Base-by-base conservation (phyloP, 176 grass and related monocot species). In the Oryza rufipogon region DNA sequence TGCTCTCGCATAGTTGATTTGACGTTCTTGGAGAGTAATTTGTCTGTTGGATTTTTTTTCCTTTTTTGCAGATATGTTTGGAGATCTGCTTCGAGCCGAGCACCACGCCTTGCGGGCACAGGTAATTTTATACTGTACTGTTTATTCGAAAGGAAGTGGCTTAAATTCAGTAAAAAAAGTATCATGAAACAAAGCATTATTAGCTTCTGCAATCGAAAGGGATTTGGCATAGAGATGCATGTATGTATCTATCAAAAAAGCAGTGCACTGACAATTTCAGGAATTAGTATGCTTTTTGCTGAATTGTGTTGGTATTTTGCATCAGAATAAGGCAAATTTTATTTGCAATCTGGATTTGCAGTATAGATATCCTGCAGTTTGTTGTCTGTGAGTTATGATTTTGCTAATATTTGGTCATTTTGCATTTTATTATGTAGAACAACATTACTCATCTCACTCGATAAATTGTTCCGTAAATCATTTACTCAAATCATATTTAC, bases 81-180 rank as follows among this genome's bases (percentile, higher is more conserved):
- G 93, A 98, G 5, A 94, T 95, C 71, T 98, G 96, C 89, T 98
- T 78, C 30, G 88, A 95, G 69, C 93, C 93, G 10, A 95, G 90
- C 75, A 92, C 93, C 70, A 95, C 90, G 58, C 83, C 93, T 67
- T 92, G 90, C 75, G 93, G 93, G 49, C 90, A 95, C 82, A 95
- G 93, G 93, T 95, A 92, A 77, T 84, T 49, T 48, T 28, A 47
- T 61, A 42, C 25, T 30, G 12, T 64, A 42, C 47, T 30, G 12
- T 64, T 39, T 26, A 26, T 30, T 42, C 47, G 71, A 30, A 17
- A 64, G 11, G 20, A 52, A 42, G 33, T 66, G 72, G 6, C 28
- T 87, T 85, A 7, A 17, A 17, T 16, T 60, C 11, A 36, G 58
- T 36, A 80, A 65, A 32, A 32, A 8, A 16, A 68, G 10, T 9